Evolutionary conservation across 345 rosid genomes (phyloP), one percentile per base, ranked within the genome.

Genomic region (Acer saccharum): DNA sequence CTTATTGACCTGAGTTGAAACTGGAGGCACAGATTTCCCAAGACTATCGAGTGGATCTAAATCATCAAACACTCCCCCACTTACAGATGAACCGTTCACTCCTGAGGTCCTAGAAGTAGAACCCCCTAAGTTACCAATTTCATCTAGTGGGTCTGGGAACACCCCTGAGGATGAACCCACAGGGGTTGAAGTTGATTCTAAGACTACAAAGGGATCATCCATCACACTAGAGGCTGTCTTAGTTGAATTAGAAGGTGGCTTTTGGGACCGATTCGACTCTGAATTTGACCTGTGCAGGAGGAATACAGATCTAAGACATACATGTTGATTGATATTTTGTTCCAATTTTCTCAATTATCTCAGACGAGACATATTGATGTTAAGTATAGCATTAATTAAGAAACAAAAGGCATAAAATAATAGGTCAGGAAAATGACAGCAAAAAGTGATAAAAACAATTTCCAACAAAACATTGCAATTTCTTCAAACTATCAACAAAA

Each of bases 161-260:
- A 70, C 77, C 77, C 80, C 86, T 6, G 86, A 64, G 29, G 90
- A 76, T 9, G 88, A 73, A 68, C 82, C 81, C 66, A 76, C 67
- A 60, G 83, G 83, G 63, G 63, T 66, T 75, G 97, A 82, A 4
- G 80, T 83, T 81, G 95, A 79, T 79, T 79, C 89, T 63, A 88
- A 73, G 63, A 86, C 87, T 23, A 76, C 88, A 89, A 93, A 91
- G 25, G 95, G 95, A 65, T 91, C 87, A 54, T 91, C 90, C 76
- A 81, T 78, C 76, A 61, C 54, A 78, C 71, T 75, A 67, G 94
- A 82, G 29, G 85, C 77, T 25, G 84, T 55, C 83, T 82, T 86
- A 66, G 79, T 83, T 57, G 90, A 82, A 77, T 46, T 74, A 54
- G 80, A 64, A 50, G 85, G 77, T 57, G 87, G 84, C 65, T 83